Conservation (phyloP, 169 alveolate genomes). For the Miamiensis avidus region DNA sequence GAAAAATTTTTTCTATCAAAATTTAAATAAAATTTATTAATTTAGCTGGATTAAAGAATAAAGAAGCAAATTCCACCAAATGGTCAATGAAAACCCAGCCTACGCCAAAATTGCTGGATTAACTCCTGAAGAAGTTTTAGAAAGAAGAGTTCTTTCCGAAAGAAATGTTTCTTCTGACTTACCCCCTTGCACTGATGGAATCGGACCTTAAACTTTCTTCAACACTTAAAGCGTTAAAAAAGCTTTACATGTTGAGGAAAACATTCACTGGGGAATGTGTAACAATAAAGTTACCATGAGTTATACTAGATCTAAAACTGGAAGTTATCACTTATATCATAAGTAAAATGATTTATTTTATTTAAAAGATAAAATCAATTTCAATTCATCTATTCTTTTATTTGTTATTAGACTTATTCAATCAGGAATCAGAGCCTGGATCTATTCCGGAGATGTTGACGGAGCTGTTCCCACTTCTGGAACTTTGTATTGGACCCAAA, state of each 20-base stretch:
- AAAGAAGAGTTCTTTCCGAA: too few species aligned
- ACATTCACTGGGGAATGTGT: background rate
- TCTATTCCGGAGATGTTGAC: constrained; percentile 76
- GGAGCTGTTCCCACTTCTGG: constrained; percentile 79
- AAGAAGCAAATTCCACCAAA: background rate
- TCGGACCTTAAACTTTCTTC: background rate
- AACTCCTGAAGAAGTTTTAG: background rate
- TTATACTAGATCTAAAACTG: background rate
- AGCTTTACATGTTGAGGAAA: background rate
- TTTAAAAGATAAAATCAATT: too few species aligned
- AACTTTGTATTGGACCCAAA: constrained; percentile 67
- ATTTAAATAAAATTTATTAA: too few species aligned
- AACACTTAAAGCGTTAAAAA: background rate
- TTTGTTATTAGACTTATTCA: constrained; percentile 26
- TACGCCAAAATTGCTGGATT: background rate
- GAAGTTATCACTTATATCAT: background rate
- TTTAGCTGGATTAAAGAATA: background rate
- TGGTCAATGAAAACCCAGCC: background rate
- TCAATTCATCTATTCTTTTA: too few species aligned
- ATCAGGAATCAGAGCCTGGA: constrained; percentile 50
- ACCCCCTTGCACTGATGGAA: background rate
- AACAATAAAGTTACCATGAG: background rate
- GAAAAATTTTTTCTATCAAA: too few species aligned
- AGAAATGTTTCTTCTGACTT: too few species aligned
- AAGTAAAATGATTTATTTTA: too few species aligned